Base-by-base conservation (phyloP, 2,329 filamentous ascomycete genomes). In the Colletotrichum aenigma region DNA sequence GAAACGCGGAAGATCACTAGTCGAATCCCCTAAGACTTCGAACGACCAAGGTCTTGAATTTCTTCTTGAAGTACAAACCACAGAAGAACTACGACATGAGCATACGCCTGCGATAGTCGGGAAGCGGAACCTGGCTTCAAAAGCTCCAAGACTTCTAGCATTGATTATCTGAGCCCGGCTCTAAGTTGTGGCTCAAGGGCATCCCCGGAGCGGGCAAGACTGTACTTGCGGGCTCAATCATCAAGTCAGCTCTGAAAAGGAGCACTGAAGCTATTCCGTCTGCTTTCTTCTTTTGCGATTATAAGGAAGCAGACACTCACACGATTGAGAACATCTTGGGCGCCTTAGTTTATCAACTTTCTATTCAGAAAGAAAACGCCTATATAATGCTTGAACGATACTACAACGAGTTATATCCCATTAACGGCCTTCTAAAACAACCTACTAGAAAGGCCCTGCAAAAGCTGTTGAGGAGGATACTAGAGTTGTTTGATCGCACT, bases 271-370 rank as follows among this genome's bases (percentile, higher is more conserved):
- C 38, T 2, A 52, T 4, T 1, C 16, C 71, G 1, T 12, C 34
- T 0, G 71, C 43, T 6, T 74, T 74, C n/a, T 74, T 74, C 13
- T 74, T 74, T 2, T 71, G 71, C 32, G 71, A 74, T 2, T 74
- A 74, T 10, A 74, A 66, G n/a, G 28, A 71, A 6, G 3, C 1
- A 5, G 1, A 4, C 1, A 74, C 66, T 1, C 66, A 70, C 0
- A 13, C 3, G 2, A 12, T 36, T 4, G 52, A 58, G 4, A 60
- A 2, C 15, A 52, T 74, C 7, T 7, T 74, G 0, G 26, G 66
- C 1, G 48, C 58, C 2, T 48, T 74, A 2, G 32, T 28, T 2
- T 71, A 65, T 1, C 71, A 74, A 10, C 43, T 74, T 32, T 10
- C 71, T 5, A 65, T 65, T 13, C 71, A 74, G 9, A 71, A 65